phyloP scores from a whole-genome alignment of 352 stramenopile species.

The Phytophthora niederhauseri region DNA sequence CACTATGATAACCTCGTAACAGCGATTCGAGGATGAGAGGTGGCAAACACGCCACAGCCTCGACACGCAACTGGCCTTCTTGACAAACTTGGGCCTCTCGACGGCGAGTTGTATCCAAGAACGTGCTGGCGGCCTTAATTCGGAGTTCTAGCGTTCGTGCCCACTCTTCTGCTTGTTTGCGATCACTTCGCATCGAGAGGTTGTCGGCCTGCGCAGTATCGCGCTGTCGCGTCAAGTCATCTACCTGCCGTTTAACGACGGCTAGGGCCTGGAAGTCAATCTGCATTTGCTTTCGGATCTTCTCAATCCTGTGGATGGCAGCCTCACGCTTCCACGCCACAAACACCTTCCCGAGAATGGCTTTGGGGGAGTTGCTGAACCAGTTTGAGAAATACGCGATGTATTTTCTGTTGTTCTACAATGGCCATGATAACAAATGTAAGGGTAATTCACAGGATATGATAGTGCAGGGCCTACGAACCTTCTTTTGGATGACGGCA shows the following conservation, averaged over 20 bases:
- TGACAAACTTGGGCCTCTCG: slow-evolving; percentile 63
- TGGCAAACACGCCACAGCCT: slow-evolving; percentile 65
- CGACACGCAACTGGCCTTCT: slow-evolving; percentile 68
- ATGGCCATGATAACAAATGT: neutral
- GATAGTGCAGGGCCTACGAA: slow-evolving; percentile 17
- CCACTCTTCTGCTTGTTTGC: slow-evolving; percentile 61
- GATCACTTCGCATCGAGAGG: slow-evolving; percentile 60
- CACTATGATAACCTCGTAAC: slow-evolving; percentile 60
- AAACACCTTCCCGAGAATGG: slow-evolving; percentile 61
- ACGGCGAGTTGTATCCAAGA: slow-evolving; percentile 49
- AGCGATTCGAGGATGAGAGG: slow-evolving; percentile 73
- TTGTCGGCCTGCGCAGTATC: slow-evolving; percentile 60
- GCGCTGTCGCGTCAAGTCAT: slow-evolving; percentile 54
- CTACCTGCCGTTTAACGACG: slow-evolving; percentile 53
- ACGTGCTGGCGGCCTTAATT: slow-evolving; percentile 63
- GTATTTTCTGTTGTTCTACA: slow-evolving; percentile 75
- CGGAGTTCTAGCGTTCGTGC: slow-evolving; percentile 53
- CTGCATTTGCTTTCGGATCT: slow-evolving; percentile 44
- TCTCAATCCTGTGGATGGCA: slow-evolving; percentile 35
- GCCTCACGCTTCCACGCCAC: slow-evolving; percentile 54
- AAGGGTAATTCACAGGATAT: neutral
- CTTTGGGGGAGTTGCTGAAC: slow-evolving; percentile 63
- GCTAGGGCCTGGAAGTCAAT: slow-evolving; percentile 42
- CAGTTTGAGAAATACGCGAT: slow-evolving; percentile 73
- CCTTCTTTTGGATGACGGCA: slow-evolving; percentile 66